A percentile compares a stretch with the other conserved stretches of the same genome.
These are phyloP conservation scores for Atractiella rhizophila DNA, from an alignment of 768 basidiomycete genomes.

Conservation along the genomic window DNA sequence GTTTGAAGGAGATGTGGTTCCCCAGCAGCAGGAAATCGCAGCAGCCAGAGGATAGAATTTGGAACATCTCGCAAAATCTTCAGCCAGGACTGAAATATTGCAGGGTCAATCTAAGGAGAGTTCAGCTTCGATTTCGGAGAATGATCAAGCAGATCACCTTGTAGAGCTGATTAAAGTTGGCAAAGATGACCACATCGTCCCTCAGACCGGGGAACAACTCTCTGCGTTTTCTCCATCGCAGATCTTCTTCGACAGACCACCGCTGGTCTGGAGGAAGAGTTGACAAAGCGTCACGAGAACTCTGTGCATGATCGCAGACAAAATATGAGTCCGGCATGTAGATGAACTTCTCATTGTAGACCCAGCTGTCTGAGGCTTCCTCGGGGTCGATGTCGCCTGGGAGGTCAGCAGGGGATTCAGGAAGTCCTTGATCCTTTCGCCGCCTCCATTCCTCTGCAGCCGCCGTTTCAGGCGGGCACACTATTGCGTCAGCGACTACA, in stretches of 20 bases:
- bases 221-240: constrained; percentile 23
- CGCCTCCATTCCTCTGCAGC: constrained; percentile 11
- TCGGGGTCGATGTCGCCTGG: constrained; percentile 27
- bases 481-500: constrained; percentile 24
- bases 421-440: background rate
- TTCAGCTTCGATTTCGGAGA: background rate
- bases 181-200: constrained; percentile 28
- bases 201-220: constrained; percentile 27
- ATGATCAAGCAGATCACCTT: constrained; percentile 21
- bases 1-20: constrained; percentile 27
- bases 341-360: constrained; percentile 21
- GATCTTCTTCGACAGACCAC: constrained; percentile 26
- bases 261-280: constrained; percentile 12
- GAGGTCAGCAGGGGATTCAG: constrained; percentile 9
- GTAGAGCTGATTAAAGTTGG: constrained; percentile 34
- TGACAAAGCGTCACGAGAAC: constrained; percentile 23
- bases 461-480: constrained; percentile 22
- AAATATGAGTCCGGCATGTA: constrained; percentile 21
- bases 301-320: constrained; percentile 31
- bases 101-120: constrained; percentile 9
- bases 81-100: constrained; percentile 30
- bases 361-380: constrained; percentile 22
- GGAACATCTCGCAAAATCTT: constrained; percentile 27
- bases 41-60: constrained; percentile 31
- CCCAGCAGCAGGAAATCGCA: constrained; percentile 30